phyloP scores from a whole-genome alignment of 805 yeast genomes.

The Wickerhamiella kazuoi region DNA sequence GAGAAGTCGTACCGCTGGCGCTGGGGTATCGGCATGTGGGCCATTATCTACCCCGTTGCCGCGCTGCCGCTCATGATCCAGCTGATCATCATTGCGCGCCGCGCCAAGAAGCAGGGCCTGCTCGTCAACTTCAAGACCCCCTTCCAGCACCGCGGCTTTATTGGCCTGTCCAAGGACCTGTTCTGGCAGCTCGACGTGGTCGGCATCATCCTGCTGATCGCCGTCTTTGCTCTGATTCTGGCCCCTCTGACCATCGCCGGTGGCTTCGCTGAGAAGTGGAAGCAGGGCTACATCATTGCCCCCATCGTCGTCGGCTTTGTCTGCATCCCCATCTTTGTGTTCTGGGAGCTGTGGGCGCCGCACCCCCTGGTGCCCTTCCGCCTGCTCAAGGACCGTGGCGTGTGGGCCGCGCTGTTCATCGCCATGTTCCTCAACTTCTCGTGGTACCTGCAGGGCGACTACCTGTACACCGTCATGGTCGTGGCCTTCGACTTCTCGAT shows the following conservation, averaged over 20 bases:
- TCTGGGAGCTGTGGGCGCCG: constrained; percentile 42
- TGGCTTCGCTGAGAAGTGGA: constrained; percentile 40
- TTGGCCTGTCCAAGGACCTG: constrained; percentile 10
- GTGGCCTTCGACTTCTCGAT: constrained; percentile 44
- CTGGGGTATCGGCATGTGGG: constrained; percentile 73
- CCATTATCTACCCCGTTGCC: constrained; percentile 51
- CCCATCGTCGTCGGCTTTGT: constrained; percentile 53
- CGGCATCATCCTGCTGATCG: constrained; percentile 40
- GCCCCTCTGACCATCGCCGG: constrained; percentile 67
- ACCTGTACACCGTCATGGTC: constrained; percentile 44
- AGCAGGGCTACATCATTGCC: constrained; percentile 41
- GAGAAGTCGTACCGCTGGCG: constrained; percentile 28
- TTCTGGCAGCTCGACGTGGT: constrained; percentile 51
- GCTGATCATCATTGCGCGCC: constrained; percentile 36
- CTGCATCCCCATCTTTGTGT: constrained; percentile 38
- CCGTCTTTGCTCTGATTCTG: constrained; percentile 43
- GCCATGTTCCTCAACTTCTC: constrained; percentile 42
- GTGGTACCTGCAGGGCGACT: constrained; percentile 55
- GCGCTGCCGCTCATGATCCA: constrained; percentile 42
- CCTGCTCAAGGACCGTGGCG: constrained; percentile 48
- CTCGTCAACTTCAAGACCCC: constrained; percentile 26
- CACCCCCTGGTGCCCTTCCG: constrained; percentile 48
- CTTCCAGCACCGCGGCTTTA: constrained; percentile 24
- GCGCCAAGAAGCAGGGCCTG: constrained; percentile 37
- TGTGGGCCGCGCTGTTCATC: constrained; percentile 50